These are phyloP conservation scores for Curvularia sp. DNA, from an alignment of 2,329 filamentous ascomycete genomes.

Conservation along the genomic window DNA sequence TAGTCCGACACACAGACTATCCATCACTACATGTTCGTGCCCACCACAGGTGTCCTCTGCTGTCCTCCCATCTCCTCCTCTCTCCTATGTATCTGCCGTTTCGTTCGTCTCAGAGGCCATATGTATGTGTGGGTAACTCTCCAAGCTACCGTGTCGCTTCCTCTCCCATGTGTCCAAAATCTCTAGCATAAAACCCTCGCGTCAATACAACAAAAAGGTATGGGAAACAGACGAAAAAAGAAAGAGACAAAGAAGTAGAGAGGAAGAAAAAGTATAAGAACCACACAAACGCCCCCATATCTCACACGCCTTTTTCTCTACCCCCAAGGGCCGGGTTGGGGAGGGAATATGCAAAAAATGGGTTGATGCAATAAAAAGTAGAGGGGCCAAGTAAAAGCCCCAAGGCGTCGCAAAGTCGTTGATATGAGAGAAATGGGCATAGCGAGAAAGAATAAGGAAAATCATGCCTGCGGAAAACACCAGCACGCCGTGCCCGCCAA, in stretches of 20 bases:
- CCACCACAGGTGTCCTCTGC: background rate
- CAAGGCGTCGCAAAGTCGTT: slow-evolving; percentile 6
- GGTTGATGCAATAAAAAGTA: slow-evolving; percentile 5
- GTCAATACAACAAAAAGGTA: background rate
- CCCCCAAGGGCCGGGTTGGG: background rate
- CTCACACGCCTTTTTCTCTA: slow-evolving; percentile 4
- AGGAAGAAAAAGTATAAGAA: background rate
- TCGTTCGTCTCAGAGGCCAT: background rate
- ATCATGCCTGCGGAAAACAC: slow-evolving; percentile 4
- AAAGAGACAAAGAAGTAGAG: background rate
- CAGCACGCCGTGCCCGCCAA: slow-evolving; percentile 11
- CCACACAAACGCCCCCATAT: slow-evolving; percentile 13
- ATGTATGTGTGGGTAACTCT: background rate
- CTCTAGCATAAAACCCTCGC: background rate
- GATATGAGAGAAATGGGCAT: background rate
- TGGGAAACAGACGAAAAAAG: background rate
- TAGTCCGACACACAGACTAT: too few relatives aligned
- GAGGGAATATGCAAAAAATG: slow-evolving; percentile 13
- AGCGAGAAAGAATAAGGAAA: background rate
- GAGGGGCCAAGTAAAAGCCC: background rate
- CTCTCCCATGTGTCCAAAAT: background rate
- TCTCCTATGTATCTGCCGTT: background rate
- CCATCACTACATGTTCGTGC: background rate
- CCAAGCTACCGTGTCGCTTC: too few relatives aligned
- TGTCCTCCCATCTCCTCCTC: background rate